These are phyloP conservation scores for Clonostachys sp. DNA, from an alignment of 2,329 filamentous ascomycete genomes.

Conservation along the genomic window DNA sequence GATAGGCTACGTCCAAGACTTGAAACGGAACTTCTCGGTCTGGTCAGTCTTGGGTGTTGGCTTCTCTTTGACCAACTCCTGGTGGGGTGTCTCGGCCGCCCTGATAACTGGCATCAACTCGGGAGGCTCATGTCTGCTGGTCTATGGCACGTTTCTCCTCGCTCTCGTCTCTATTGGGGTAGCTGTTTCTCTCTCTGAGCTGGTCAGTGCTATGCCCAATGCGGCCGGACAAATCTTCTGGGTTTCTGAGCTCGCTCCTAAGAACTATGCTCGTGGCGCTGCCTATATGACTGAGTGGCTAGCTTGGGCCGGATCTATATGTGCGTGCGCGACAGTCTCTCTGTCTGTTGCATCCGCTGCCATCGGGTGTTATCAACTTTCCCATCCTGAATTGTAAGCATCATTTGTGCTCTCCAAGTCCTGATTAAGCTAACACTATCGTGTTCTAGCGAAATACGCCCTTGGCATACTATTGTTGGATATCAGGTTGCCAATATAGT, in stretches of 20 bases:
- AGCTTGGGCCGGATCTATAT: constrained; percentile 1
- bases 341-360: not conserved
- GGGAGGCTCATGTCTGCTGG: constrained; percentile 41
- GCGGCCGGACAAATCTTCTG: constrained; percentile 19
- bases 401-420: too few relatives aligned
- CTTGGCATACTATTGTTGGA: constrained; percentile 43
- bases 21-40: constrained; percentile 40
- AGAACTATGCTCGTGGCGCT: constrained; percentile 5
- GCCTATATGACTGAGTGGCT: constrained; percentile 18
- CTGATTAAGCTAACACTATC: too few relatives aligned
- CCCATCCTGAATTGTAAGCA: constrained; percentile 22
- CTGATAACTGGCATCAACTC: constrained; percentile 40
- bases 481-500: constrained; percentile 36
- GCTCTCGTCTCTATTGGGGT: constrained; percentile 20
- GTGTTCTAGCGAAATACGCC: constrained; percentile 20
- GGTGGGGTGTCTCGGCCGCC: constrained; percentile 38
- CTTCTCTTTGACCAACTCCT: constrained; percentile 44
- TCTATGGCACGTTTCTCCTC: constrained; percentile 44
- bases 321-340: not conserved
- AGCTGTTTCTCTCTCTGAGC: constrained; percentile 14
- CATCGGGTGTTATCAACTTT: not conserved
- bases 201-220: constrained; percentile 18
- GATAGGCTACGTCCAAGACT: constrained; percentile 38
- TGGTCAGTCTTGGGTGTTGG: constrained; percentile 42
- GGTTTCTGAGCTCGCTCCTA: constrained; percentile 13